These are phyloP conservation scores for Aurinia saxatilis DNA, from an alignment of 345 rosid species.

Conservation along the genomic window DNA sequence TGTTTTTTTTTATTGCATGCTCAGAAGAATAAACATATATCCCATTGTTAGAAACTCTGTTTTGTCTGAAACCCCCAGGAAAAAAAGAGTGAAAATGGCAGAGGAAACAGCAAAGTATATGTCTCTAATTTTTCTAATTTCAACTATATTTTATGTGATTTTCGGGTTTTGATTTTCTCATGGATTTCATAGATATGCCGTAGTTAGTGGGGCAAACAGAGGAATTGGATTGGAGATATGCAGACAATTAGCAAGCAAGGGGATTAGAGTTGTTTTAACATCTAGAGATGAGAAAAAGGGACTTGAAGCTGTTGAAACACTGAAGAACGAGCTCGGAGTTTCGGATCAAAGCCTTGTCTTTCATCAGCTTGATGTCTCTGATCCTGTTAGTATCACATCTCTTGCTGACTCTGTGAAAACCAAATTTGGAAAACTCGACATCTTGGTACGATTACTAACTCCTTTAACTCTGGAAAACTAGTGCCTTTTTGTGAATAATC, in stretches of 20 bases:
- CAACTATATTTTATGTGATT: neutral
- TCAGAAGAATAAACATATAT: neutral
- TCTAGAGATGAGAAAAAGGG: conserved; percentile 34
- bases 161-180: neutral
- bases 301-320: conserved; percentile 34
- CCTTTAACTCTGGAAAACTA: neutral
- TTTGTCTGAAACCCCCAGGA: neutral
- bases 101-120: conserved; percentile 10
- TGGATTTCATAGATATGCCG: conserved; percentile 9
- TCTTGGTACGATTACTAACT: conserved; percentile 31
- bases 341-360: conserved; percentile 31
- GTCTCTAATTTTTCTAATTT: neutral
- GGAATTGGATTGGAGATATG: conserved; percentile 33
- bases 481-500: neutral
- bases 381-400: conserved; percentile 28
- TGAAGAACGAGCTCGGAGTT: conserved; percentile 18
- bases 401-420: conserved; percentile 31
- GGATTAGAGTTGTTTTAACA: conserved; percentile 20
- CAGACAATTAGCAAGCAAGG: conserved; percentile 25
- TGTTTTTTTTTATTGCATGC: neutral
- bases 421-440: conserved; percentile 48
- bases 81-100: neutral
- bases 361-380: conserved; percentile 49
- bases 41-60: too few relatives aligned
- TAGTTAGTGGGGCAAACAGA: conserved; percentile 35